phyloP scores from a whole-genome alignment of 768 basidiomycete species.

The Mycena galericulata region DNA sequence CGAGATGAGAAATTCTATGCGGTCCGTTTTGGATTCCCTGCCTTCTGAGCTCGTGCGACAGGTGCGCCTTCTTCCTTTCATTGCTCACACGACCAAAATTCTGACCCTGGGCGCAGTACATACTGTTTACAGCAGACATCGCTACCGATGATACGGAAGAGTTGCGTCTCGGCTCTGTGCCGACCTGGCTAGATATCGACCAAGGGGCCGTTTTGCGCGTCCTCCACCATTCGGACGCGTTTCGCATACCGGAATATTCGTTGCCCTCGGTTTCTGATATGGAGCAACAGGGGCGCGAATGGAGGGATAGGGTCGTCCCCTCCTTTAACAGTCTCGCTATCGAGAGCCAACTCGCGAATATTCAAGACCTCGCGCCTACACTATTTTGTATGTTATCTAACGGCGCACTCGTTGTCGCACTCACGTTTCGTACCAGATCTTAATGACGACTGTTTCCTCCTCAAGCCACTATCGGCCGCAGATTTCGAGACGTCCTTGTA shows the following conservation, averaged over 20 bases:
- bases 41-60: conserved; percentile 26
- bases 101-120: conserved; percentile 24
- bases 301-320: conserved; percentile 30
- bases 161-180: conserved; percentile 30
- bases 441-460: conserved; percentile 35
- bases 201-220: conserved; percentile 5
- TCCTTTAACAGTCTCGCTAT: conserved; percentile 37
- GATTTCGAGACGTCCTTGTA: conserved; percentile 30
- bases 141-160: conserved; percentile 31
- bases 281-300: conserved; percentile 13
- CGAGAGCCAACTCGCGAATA: conserved; percentile 33
- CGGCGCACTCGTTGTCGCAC: too few species aligned
- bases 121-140: conserved; percentile 33
- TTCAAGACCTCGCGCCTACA: conserved; percentile 28
- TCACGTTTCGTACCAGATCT: conserved; percentile 5
- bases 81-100: conserved; percentile 1
- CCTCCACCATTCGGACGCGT: conserved; percentile 33
- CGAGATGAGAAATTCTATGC: conserved; percentile 35
- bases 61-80: conserved; percentile 11
- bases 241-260: conserved; percentile 21
- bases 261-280: neutral
- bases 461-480: conserved; percentile 21
- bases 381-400: conserved; percentile 24
- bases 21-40: conserved; percentile 27
- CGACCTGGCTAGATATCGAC: conserved; percentile 26